phyloP scores from a whole-genome alignment of 2,329 filamentous ascomycete species.

The Cladosporium sp. region DNA sequence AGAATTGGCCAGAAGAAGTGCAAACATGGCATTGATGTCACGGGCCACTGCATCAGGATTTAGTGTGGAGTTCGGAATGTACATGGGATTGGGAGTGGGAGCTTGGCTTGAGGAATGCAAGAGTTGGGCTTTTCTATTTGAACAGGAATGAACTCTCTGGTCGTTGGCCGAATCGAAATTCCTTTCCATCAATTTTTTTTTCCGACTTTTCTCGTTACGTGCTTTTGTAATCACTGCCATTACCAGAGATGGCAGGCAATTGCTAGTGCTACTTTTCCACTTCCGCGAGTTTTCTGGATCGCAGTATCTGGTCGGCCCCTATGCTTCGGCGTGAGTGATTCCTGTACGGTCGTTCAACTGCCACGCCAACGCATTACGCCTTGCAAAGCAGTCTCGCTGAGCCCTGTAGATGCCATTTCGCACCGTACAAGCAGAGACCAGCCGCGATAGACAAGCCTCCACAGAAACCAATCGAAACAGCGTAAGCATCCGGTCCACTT shows the following conservation, averaged over 20 bases:
- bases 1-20: conserved; percentile 4
- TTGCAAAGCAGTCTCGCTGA: not conserved
- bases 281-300: not conserved
- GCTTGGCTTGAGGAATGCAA: no score
- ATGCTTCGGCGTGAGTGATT: not conserved
- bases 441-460: conserved; percentile 10
- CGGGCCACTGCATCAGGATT: not conserved
- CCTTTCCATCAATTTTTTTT: no score
- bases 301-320: not conserved
- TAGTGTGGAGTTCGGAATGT: not conserved
- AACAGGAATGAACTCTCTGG: no score
- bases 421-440: conserved; percentile 4
- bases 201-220: not conserved
- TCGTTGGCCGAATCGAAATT: not conserved
- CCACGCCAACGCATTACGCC: not conserved
- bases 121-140: no score
- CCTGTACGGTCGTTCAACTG: not conserved
- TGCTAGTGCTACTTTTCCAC: not conserved
- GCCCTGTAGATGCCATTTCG: conserved; percentile 4
- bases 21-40: not conserved
- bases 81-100: not conserved
- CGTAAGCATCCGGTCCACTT: conserved; percentile 9
- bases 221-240: not conserved
- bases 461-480: conserved; percentile 10
- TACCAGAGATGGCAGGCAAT: not conserved